phyloP scores from a whole-genome alignment of 1,284 basidiomycete species.

The Leccinum fuscescens region DNA sequence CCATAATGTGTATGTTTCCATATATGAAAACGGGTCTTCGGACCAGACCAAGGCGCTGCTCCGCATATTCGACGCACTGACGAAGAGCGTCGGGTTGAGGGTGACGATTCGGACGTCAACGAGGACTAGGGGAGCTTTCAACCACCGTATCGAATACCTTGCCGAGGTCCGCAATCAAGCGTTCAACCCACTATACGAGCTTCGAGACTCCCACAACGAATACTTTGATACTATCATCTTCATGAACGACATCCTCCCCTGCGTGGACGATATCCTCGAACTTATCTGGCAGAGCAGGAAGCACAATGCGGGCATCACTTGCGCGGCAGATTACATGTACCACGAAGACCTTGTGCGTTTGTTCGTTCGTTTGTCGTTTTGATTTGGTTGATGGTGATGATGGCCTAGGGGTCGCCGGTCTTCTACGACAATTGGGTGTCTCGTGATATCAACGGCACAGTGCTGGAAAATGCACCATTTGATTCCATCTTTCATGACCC shows the following conservation, averaged over 20 bases:
- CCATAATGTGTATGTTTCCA: slow-evolving; percentile 94
- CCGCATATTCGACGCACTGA: slow-evolving; percentile 88
- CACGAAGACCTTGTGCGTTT: slow-evolving; percentile 81
- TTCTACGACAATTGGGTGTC: slow-evolving; percentile 99
- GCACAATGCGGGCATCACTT: slow-evolving; percentile 95
- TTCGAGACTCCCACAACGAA: slow-evolving; percentile 86
- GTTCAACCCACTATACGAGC: slow-evolving; percentile 88
- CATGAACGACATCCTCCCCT: slow-evolving; percentile 97
- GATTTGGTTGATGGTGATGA: slow-evolving; percentile 2
- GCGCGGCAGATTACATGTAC: slow-evolving; percentile 97
- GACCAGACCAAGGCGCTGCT: slow-evolving; percentile 96
- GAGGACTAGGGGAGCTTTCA: slow-evolving; percentile 91
- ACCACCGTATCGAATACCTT: slow-evolving; percentile 97
- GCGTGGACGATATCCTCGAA: slow-evolving; percentile 92
- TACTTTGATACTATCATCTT: slow-evolving; percentile 94
- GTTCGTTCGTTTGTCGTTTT: neutral
- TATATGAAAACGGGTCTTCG: slow-evolving; percentile 95
- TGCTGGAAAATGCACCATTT: slow-evolving; percentile 94
- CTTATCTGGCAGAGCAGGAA: slow-evolving; percentile 89
- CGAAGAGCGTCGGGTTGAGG: slow-evolving; percentile 83
- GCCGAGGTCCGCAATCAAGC: slow-evolving; percentile 95
- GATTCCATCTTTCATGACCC: slow-evolving; percentile 88
- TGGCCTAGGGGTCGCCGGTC: slow-evolving; percentile 60
- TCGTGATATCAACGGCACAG: slow-evolving; percentile 94
- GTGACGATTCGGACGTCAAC: slow-evolving; percentile 88